A percentile compares a stretch with the other conserved stretches of the same genome.
phyloP scores from a whole-genome alignment of 805 yeast species.

The Zygotorulaspora chibaensis region DNA sequence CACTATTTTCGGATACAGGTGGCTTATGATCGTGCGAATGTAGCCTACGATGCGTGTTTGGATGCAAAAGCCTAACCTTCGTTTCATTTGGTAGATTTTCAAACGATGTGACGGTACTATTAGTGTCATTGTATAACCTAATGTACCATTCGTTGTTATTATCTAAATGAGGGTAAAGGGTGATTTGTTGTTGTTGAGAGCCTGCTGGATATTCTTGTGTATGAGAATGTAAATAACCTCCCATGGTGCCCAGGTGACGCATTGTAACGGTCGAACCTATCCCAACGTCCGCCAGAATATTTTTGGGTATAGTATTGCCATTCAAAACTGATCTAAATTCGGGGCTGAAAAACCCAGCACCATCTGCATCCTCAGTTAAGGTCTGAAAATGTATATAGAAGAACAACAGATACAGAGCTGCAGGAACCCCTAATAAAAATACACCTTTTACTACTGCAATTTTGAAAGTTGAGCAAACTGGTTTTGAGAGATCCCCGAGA shows the following conservation, averaged over 20 bases:
- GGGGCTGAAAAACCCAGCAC: slow-evolving; percentile 65
- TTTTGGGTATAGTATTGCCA: slow-evolving; percentile 56
- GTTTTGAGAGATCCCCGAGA: slow-evolving; percentile 62
- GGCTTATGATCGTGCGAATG: slow-evolving; percentile 83
- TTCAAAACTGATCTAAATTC: slow-evolving; percentile 63
- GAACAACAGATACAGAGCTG: slow-evolving; percentile 49
- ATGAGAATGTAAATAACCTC: slow-evolving; percentile 85
- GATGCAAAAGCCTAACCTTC: slow-evolving; percentile 64
- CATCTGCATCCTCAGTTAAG: slow-evolving; percentile 61
- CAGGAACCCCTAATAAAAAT: slow-evolving; percentile 56
- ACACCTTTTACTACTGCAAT: slow-evolving; percentile 51
- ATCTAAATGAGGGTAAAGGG: slow-evolving; percentile 76
- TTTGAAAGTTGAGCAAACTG: slow-evolving; percentile 40
- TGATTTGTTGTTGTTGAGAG: slow-evolving; percentile 79
- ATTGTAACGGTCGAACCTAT: slow-evolving; percentile 62
- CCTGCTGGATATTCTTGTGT: slow-evolving; percentile 67
- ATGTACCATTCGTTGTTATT: slow-evolving; percentile 67
- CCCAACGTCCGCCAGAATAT: slow-evolving; percentile 65
- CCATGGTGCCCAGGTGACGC: slow-evolving; percentile 66
- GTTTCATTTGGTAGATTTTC: slow-evolving; percentile 63
- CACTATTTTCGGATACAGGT: slow-evolving; percentile 60
- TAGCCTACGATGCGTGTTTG: slow-evolving; percentile 55
- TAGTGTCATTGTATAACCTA: slow-evolving; percentile 57
- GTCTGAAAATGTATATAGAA: slow-evolving; percentile 62
- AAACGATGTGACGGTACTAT: slow-evolving; percentile 54